Evolutionary conservation across 305 asterid species (phyloP).

Genomic region (Fraxinus platypoda): DNA sequence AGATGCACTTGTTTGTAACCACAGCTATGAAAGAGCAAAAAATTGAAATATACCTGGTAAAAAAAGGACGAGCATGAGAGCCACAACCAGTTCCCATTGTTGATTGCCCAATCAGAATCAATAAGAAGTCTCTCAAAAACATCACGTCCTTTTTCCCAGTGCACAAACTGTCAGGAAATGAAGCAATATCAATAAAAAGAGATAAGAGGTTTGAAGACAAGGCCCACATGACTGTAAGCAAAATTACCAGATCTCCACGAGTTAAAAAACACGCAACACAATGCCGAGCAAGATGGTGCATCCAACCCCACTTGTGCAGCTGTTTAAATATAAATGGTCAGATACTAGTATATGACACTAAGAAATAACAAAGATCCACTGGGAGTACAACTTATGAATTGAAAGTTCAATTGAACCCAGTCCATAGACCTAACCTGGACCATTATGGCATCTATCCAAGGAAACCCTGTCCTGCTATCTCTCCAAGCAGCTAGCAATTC

Average conservation of each 20-base stretch:
- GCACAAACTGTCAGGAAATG: conserved; percentile 55
- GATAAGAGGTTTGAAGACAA: conserved; percentile 13
- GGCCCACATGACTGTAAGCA: conserved; percentile 8
- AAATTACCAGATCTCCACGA: conserved; percentile 83
- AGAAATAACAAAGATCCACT: not conserved
- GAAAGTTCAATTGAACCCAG: conserved; percentile 1
- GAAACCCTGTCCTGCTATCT: conserved; percentile 89
- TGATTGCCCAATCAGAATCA: conserved; percentile 94
- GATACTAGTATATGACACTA: not conserved
- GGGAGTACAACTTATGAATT: not conserved
- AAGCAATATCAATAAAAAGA: conserved; percentile 15
- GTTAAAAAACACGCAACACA: conserved; percentile 91
- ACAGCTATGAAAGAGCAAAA: conserved; percentile 10
- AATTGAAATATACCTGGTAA: conserved; percentile 61
- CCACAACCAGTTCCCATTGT: conserved; percentile 96
- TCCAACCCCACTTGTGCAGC: conserved; percentile 95
- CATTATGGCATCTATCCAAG: conserved; percentile 98
- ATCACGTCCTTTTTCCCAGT: conserved; percentile 95
- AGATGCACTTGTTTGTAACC: conserved; percentile 3
- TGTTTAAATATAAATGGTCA: conserved; percentile 27
- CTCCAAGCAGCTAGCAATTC: conserved; percentile 83
- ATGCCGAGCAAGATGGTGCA: conserved; percentile 96
- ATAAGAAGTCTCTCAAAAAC: conserved; percentile 89
- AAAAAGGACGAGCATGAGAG: conserved; percentile 93
- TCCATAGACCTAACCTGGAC: conserved; percentile 54